Percentiles rank a stretch among this genome's conserved stretches.
These are phyloP conservation scores for Nectriaceae sp. DNA, from an alignment of 2,329 filamentous ascomycete genomes.

Conservation along the genomic window DNA sequence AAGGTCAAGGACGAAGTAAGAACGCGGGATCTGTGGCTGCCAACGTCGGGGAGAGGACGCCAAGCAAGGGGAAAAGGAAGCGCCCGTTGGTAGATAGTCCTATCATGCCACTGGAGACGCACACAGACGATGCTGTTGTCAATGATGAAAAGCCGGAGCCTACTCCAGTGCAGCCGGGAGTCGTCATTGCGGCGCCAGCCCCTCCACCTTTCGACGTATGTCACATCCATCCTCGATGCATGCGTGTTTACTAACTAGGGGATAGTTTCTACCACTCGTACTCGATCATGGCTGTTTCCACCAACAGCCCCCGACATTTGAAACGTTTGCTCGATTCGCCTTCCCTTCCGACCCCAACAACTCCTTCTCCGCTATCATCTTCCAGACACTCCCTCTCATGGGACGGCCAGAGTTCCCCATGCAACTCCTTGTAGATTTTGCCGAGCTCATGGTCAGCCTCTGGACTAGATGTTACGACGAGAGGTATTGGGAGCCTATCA, in stretches of 20 bases:
- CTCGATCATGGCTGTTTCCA: slow-evolving; percentile 61
- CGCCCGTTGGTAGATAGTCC: slow-evolving; percentile 67
- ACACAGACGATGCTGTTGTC: slow-evolving; percentile 44
- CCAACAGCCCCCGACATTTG: slow-evolving; percentile 63
- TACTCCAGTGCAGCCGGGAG: slow-evolving; percentile 14
- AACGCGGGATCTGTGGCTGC: slow-evolving; percentile 44
- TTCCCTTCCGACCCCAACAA: slow-evolving; percentile 65
- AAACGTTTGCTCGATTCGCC: slow-evolving; percentile 63
- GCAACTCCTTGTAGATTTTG: slow-evolving; percentile 65
- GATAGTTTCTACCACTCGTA: slow-evolving; percentile 61
- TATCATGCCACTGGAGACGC: slow-evolving; percentile 58
- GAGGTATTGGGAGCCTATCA: slow-evolving; percentile 62
- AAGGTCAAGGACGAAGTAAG: slow-evolving; percentile 45
- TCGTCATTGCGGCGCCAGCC: slow-evolving; percentile 26
- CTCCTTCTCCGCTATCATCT: slow-evolving; percentile 67
- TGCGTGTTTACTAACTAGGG: slow-evolving; percentile 21
- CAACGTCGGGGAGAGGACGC: slow-evolving; percentile 55
- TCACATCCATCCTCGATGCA: slow-evolving; percentile 3
- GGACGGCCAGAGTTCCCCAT: slow-evolving; percentile 50
- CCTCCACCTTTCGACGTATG: slow-evolving; percentile 50
- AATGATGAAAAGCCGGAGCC: slow-evolving; percentile 28
- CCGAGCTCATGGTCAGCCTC: slow-evolving; percentile 62
- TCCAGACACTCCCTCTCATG: slow-evolving; percentile 65
- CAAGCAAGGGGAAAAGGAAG: slow-evolving; percentile 72
- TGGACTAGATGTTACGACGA: slow-evolving; percentile 71